Conservation (phyloP, 768 basidiomycete species). For the Amanita jacksonii region DNA sequence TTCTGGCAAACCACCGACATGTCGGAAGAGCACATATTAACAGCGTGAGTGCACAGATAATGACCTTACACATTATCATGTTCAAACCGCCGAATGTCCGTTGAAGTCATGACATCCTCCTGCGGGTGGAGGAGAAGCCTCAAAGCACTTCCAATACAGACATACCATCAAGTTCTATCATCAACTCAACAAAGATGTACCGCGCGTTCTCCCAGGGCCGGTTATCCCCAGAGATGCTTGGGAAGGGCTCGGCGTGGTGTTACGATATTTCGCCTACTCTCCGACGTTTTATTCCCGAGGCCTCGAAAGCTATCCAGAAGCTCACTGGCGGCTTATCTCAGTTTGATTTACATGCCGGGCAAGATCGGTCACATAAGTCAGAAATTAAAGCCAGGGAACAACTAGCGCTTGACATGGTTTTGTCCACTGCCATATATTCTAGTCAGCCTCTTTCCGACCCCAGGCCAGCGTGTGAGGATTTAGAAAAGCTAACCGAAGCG, state of each 20-base stretch:
- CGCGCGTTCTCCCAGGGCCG: constrained; percentile 41
- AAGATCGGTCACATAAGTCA: constrained; percentile 28
- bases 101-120: constrained; percentile 59
- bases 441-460: constrained; percentile 27
- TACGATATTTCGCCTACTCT: constrained; percentile 38
- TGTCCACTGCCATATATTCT: constrained; percentile 52
- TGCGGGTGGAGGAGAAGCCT: constrained; percentile 44
- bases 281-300: constrained; percentile 29
- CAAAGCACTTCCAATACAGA: constrained; percentile 34
- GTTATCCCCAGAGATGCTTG: constrained; percentile 29
- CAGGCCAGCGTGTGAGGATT: constrained; percentile 18
- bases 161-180: constrained; percentile 45
- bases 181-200: constrained; percentile 44
- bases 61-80: not conserved
- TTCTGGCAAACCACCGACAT: constrained; percentile 47
- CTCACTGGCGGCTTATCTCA: constrained; percentile 29
- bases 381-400: constrained; percentile 52
- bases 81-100: constrained; percentile 5
- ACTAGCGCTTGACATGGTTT: constrained; percentile 49
- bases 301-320: constrained; percentile 23
- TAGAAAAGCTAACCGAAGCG: constrained; percentile 52
- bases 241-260: constrained; percentile 42
- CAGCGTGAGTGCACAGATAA: constrained; percentile 34
- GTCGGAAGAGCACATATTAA: constrained; percentile 46
- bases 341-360: constrained; percentile 33